Conservation (phyloP, 2,329 filamentous ascomycete species). For the Aurifilum marmelostoma region DNA sequence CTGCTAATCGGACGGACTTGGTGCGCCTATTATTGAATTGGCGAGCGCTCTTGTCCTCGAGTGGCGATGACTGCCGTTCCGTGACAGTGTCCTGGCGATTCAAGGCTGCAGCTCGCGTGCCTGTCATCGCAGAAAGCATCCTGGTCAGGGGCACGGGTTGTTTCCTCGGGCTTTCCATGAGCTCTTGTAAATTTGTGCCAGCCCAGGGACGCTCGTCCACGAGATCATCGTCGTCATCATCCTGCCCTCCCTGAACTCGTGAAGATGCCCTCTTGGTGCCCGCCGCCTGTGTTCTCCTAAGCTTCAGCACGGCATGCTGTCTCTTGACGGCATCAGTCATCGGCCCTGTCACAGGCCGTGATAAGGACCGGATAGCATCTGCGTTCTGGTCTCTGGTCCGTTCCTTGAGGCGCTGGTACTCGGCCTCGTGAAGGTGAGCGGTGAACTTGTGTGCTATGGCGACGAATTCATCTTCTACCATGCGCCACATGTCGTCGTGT, state of each 20-base stretch:
- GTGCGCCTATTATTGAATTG: background rate
- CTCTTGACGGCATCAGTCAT: slow-evolving; percentile 42
- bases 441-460: slow-evolving; percentile 71
- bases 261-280: slow-evolving; percentile 33
- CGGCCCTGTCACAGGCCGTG: slow-evolving; percentile 52
- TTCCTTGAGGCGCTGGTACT: slow-evolving; percentile 70
- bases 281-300: slow-evolving; percentile 42
- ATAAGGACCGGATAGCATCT: slow-evolving; percentile 53
- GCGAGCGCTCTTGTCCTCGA: background rate
- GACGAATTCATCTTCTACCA: slow-evolving; percentile 83
- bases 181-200: slow-evolving; percentile 44
- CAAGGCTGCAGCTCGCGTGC: slow-evolving; percentile 37
- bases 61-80: background rate
- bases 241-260: slow-evolving; percentile 26
- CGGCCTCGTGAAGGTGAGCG: slow-evolving; percentile 74
- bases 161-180: slow-evolving; percentile 47
- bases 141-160: slow-evolving; percentile 36
- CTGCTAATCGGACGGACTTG: background rate
- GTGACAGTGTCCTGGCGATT: slow-evolving; percentile 3
- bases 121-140: slow-evolving; percentile 29
- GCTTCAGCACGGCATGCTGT: slow-evolving; percentile 42
- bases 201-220: slow-evolving; percentile 40
- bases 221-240: slow-evolving; percentile 37
- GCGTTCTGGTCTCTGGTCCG: slow-evolving; percentile 59
- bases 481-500: slow-evolving; percentile 74